Evolutionary conservation across 2,329 filamentous ascomycete genomes (phyloP), one percentile per base, ranked within the genome.

Genomic region (Colletotrichum sansevieriae): DNA sequence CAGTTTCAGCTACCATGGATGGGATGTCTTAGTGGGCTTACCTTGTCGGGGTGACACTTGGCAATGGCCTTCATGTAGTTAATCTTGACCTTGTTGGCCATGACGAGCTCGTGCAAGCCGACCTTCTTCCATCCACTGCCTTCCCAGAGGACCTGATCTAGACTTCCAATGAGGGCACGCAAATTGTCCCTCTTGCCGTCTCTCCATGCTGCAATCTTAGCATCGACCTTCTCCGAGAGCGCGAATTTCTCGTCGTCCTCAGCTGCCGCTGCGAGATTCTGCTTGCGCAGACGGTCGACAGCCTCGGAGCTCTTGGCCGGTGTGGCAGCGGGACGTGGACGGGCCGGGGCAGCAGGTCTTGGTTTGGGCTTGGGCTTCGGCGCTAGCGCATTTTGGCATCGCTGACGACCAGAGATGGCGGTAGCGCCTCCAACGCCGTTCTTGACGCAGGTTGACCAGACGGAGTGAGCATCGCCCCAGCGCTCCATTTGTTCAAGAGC

Each of bases 1-100:
- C 33, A 71, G 65, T 18, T 12, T n/a, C 52, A 55, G 3, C 51
- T 9, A 22, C 2, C 7, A 11, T 0, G 0, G 15, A 55, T 29
- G 29, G 7, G 29, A 29, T 8, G 29, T 4, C 11, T 18, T 11
- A 25, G 8, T 39, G 0, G 3, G 80, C 89, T 81, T 85, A 98
- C 96, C 91, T 99, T 99, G 80, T 99, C 96, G 70, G 96, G 96
- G 85, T 99, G 96, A 74, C 96, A 96, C 85, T 98, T 98, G 11
- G 91, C 93, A 86, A 99, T 98, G 6, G 95, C 96, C 87, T 97
- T 98, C 96, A 99, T 98, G 78, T 99, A 99, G 69, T 92, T 86
- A 72, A 99, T 91, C 88, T 99, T 99, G 78, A 98, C 96, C 85
- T 95, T 97, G 73, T 93, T 94, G 39, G 94, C 90, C 86, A 97